Percentiles rank a stretch among this genome's conserved stretches.
Evolutionary conservation across 805 yeast species (phyloP).

Genomic region (Cyberlindnera mississippiensis): DNA sequence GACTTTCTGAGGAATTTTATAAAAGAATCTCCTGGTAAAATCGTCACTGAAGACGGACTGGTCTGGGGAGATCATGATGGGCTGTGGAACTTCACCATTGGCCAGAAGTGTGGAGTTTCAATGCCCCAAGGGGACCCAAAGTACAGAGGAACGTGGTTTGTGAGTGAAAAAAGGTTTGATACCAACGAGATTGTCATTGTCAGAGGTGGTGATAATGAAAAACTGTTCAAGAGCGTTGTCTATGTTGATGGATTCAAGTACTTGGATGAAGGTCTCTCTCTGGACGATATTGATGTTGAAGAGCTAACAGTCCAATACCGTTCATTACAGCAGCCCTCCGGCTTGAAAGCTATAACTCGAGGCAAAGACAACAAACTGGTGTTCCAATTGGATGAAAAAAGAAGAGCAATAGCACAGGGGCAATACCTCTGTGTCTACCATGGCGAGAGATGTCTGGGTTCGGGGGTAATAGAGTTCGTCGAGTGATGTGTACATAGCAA

Average conservation of each 20-base stretch:
- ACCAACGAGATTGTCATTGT: conserved; percentile 79
- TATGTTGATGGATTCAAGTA: conserved; percentile 36
- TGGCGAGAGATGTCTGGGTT: conserved; percentile 64
- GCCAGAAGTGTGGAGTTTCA: conserved; percentile 74
- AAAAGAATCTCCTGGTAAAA: conserved; percentile 68
- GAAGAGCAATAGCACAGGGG: conserved; percentile 85
- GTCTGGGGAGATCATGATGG: conserved; percentile 84
- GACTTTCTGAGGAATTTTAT: conserved; percentile 74
- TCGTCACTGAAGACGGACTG: conserved; percentile 69
- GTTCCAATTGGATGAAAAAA: conserved; percentile 40
- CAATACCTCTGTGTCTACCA: conserved; percentile 76
- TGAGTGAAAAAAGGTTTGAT: conserved; percentile 60
- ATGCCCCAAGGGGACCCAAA: conserved; percentile 87
- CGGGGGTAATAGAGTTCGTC: conserved; percentile 38
- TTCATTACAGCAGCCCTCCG: conserved; percentile 62
- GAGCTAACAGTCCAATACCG: conserved; percentile 57
- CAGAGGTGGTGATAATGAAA: conserved; percentile 56
- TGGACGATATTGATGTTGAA: conserved; percentile 9
- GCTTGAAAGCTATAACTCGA: conserved; percentile 28
- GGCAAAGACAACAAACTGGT: conserved; percentile 18
- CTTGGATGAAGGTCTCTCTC: conserved; percentile 8
- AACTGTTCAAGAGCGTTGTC: conserved; percentile 45
- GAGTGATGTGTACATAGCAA: conserved; percentile 7
- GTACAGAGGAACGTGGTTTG: conserved; percentile 81
- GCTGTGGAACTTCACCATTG: conserved; percentile 92